Base-by-base conservation (phyloP, 805 yeast species). In the Spathaspora arborariae region DNA sequence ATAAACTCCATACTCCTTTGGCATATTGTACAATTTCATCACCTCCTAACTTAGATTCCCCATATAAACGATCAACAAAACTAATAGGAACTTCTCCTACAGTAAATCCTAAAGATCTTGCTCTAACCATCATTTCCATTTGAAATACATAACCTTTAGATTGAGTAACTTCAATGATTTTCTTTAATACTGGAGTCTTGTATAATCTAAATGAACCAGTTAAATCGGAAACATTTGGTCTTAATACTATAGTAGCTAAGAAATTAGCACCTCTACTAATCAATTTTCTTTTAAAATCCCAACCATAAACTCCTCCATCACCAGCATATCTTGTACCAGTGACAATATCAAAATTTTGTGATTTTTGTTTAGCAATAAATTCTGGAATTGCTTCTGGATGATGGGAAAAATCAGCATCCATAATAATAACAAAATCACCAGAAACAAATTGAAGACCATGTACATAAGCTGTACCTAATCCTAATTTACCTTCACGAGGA, bases 51-150 rank as follows among this genome's bases (percentile, higher is more conserved):
- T 85, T 85, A 53, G 83, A 75, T 64, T 85, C 91, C 41, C 92
- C 92, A 56, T 85, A 85, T 50, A 85, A 72, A 64, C 92, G 76
- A 66, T 85, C 92, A 36, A 85, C 92, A 58, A 85, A 85, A 51
- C 81, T 77, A 55, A 85, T 85, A 42, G 91, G 91, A 26, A 84
- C 90, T 63, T 85, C 92, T 24, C 85, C 91, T 55, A 85, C 83
- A 15, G 79, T 73, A 67, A 76, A 82, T n/a, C 84, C 84, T 62
- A 82, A 67, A n/a, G 83, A 72, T 60, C 87, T 76, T 36, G 92
- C 92, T 55, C 92, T 79, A 20, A 85, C 92, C 80, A 85, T 83
- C 90, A 85, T 84, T 67, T 85, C 92, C 92, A 85, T 85, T 69
- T 85, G 92, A 79, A 85, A 85, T 37, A 85, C 92, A 57, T 85